phyloP scores from a whole-genome alignment of 495 filamentous ascomycete genomes.

The Xylaria palmicola region DNA sequence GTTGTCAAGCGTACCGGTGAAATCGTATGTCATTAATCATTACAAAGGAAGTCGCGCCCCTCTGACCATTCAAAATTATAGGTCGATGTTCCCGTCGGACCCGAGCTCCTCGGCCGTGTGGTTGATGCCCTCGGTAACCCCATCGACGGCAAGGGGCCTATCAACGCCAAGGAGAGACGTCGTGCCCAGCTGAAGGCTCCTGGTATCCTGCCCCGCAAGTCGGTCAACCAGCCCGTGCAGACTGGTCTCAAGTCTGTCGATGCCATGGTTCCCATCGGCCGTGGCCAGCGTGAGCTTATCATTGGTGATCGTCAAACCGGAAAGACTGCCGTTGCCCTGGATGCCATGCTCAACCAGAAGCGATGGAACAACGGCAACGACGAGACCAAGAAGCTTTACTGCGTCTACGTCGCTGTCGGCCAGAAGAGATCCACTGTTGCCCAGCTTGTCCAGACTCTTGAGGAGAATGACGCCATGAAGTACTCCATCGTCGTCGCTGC shows the following conservation, averaged over 20 bases:
- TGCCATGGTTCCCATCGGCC: conserved; percentile 99
- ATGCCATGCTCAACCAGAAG: conserved; percentile 98
- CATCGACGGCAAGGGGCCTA: conserved; percentile 97
- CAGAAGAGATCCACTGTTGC: conserved; percentile 99
- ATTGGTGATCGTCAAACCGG: conserved; percentile 99
- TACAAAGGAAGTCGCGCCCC: conserved; percentile 13
- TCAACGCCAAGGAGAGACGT: conserved; percentile 86
- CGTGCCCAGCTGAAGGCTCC: conserved; percentile 99
- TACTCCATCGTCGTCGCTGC: conserved; percentile 94
- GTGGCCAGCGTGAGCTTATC: conserved; percentile 99
- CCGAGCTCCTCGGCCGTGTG: conserved; percentile 93
- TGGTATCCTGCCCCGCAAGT: conserved; percentile 93
- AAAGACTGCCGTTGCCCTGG: conserved; percentile 98
- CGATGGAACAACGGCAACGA: conserved; percentile 89
- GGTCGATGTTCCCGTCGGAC: conserved; percentile 96
- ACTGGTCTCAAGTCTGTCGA: conserved; percentile 99
- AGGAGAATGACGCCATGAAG: conserved; percentile 99
- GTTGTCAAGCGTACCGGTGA: conserved; percentile 99
- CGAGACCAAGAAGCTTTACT: conserved; percentile 98
- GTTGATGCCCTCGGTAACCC: conserved; percentile 98
- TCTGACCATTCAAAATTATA: conserved; percentile 36
- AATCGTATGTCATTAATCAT: conserved; percentile 68
- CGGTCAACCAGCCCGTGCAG: conserved; percentile 98
- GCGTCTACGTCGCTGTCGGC: conserved; percentile 97
- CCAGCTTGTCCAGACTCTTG: conserved; percentile 98